Evolutionary conservation across 345 rosid genomes (phyloP).

Genomic region (Eucalyptus regnans): DNA sequence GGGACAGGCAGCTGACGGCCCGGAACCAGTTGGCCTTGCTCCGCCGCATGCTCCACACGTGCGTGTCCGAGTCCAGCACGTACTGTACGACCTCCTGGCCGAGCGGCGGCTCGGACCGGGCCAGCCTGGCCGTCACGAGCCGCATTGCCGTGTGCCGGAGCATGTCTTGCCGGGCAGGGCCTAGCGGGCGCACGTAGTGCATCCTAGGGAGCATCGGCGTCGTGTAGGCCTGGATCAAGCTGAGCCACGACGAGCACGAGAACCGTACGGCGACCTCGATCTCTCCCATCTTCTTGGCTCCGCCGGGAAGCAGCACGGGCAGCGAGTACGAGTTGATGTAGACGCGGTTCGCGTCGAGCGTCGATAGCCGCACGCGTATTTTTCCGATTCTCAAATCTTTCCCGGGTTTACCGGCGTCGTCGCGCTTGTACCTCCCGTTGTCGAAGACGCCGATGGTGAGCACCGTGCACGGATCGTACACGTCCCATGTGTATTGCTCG

Average conservation of each 20-base stretch:
- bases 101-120: slow-evolving; percentile 67
- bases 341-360: slow-evolving; percentile 65
- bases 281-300: slow-evolving; percentile 87
- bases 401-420: slow-evolving; percentile 46
- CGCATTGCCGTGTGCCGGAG: slow-evolving; percentile 85
- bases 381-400: slow-evolving; percentile 59
- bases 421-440: slow-evolving; percentile 56
- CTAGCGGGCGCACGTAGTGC: slow-evolving; percentile 69
- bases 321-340: slow-evolving; percentile 49
- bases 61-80: slow-evolving; percentile 73
- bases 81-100: slow-evolving; percentile 85
- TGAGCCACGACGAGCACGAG: slow-evolving; percentile 71
- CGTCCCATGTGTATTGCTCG: slow-evolving; percentile 92
- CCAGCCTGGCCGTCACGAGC: slow-evolving; percentile 52
- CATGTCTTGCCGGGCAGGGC: slow-evolving; percentile 74
- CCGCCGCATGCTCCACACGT: slow-evolving; percentile 88
- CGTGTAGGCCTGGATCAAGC: slow-evolving; percentile 57
- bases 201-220: slow-evolving; percentile 73
- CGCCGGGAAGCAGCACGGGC: slow-evolving; percentile 52
- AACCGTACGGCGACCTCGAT: slow-evolving; percentile 73
- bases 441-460: slow-evolving; percentile 76
- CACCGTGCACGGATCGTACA: slow-evolving; percentile 78
- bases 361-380: slow-evolving; percentile 58
- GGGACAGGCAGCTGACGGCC: slow-evolving; percentile 56
- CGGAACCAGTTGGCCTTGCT: slow-evolving; percentile 94